A percentile compares a stretch with the other conserved stretches of the same genome.
Conservation (phyloP, 2,329 filamentous ascomycete genomes). For the Colletotrichum acutatum region DNA sequence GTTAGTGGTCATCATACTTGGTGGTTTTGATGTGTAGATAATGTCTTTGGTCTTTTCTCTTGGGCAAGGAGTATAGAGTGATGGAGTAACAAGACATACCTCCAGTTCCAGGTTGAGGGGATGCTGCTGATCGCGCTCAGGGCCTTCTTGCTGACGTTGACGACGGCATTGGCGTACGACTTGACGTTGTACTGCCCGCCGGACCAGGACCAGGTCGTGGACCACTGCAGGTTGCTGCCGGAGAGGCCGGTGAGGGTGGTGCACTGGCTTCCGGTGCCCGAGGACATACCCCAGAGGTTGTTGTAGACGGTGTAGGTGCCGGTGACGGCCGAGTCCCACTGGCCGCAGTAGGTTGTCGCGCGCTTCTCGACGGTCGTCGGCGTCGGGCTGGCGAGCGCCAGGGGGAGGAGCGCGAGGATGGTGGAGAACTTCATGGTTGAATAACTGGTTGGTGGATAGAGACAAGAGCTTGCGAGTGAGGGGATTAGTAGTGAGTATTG, state of each 20-base stretch:
- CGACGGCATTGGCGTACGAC: constrained; percentile 52
- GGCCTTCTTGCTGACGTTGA: constrained; percentile 41
- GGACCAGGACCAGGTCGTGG: constrained; percentile 53
- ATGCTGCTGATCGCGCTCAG: constrained; percentile 47
- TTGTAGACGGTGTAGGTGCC: constrained; percentile 48
- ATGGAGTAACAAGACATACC: constrained; percentile 29
- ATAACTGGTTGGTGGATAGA: no score
- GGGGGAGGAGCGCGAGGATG: constrained; percentile 31
- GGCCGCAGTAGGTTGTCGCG: constrained; percentile 39
- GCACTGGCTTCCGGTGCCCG: constrained; percentile 52
- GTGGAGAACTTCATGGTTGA: constrained; percentile 37
- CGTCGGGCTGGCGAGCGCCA: constrained; percentile 30
- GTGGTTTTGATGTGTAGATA: no score
- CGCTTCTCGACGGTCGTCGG: constrained; percentile 36
- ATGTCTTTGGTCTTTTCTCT: no score
- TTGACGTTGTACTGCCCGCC: constrained; percentile 52
- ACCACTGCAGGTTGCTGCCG: constrained; percentile 50
- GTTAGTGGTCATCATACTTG: background rate
- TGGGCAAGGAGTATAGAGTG: no score
- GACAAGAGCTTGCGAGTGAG: background rate
- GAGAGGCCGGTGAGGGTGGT: constrained; percentile 49
- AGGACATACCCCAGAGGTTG: constrained; percentile 52
- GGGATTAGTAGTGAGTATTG: background rate
- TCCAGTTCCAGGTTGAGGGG: constrained; percentile 46
- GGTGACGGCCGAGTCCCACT: constrained; percentile 39